Evolutionary conservation across 345 rosid genomes (phyloP), one percentile per base, ranked within the genome.

Genomic region (Noccaea caerulescens): DNA sequence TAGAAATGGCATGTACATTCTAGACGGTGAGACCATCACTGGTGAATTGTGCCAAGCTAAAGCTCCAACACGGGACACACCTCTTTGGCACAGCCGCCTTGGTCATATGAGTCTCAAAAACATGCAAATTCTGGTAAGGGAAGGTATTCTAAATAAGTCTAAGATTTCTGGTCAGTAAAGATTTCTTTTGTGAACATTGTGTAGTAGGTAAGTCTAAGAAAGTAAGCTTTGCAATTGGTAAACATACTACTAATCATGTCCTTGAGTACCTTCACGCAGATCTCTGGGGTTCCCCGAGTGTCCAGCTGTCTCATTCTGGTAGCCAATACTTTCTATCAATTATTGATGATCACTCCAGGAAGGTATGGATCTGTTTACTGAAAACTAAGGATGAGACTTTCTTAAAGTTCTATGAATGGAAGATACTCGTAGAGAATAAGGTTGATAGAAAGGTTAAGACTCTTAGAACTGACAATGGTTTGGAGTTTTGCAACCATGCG

Each of bases 81-180:
- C 27, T 2, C 27, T 23, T 0, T 46, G 25, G 51, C 25, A 46
- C 4, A 46, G 25, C 6, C 1, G 13, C 0, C 13, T 41, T 0
- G 45, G 45, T 0, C 45, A 41, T 0, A 41, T 41, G 13, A 10
- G 45, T 6, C 8, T 3, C 1, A 41, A 3, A 6, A 41, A 41
- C 0, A 0, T 41, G 6, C 13, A 41, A 1, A 4, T 41, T 0
- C n/a, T 41, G 45, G 45, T 11, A 0, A 41, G n/a, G 1, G 5
- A 41, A 1, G 45, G 45, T 10, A 3, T 10, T 0, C 6, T 41
- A 13, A 41, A 11, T 1, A 41, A 11, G 13, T n/a, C n/a, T 10
- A 10, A 41, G n/a, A 41, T 0, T n/a, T n/a, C n/a, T n/a, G n/a
- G 3, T 11, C 0, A 1, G 6, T 1, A 0, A 4, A 0, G 38